Evolutionary conservation across 352 stramenopile genomes (phyloP).

Genomic region (Globisporangium nodosum): DNA sequence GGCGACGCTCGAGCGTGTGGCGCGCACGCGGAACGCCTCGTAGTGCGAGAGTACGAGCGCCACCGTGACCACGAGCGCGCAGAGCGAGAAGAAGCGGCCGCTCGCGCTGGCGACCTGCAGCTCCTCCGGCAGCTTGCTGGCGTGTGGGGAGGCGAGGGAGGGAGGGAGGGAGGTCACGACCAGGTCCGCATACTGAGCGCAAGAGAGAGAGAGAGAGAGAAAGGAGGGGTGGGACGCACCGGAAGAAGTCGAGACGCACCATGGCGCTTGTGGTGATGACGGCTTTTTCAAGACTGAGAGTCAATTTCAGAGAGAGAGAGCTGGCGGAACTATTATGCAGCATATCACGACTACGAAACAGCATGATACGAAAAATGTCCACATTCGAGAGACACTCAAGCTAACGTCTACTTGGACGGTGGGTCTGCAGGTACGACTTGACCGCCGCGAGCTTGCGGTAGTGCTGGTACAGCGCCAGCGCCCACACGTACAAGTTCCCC

Average conservation of each 20-base stretch:
- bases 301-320: neutral
- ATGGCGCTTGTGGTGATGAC: neutral
- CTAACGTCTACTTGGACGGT: neutral
- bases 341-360: neutral
- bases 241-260: conserved; percentile 16
- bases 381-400: too few relatives aligned
- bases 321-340: too few relatives aligned
- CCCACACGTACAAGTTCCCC: conserved; percentile 78
- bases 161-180: neutral
- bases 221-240: neutral
- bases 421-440: conserved; percentile 56
- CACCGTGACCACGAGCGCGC: conserved; percentile 52
- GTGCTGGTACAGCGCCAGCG: conserved; percentile 52
- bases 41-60: conserved; percentile 54
- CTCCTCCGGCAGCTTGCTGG: conserved; percentile 73
- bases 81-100: conserved; percentile 61
- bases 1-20: conserved; percentile 49
- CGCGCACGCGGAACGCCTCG: conserved; percentile 35
- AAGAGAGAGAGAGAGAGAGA: neutral
- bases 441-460: conserved; percentile 60
- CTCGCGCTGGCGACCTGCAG: conserved; percentile 54
- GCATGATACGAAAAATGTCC: too few relatives aligned
- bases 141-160: neutral
- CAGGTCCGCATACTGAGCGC: neutral
- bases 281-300: neutral